Percentiles rank a stretch among this genome's conserved stretches.
Evolutionary conservation across 768 basidiomycete species (phyloP).

Genomic region (Tubosaeta sp.): DNA sequence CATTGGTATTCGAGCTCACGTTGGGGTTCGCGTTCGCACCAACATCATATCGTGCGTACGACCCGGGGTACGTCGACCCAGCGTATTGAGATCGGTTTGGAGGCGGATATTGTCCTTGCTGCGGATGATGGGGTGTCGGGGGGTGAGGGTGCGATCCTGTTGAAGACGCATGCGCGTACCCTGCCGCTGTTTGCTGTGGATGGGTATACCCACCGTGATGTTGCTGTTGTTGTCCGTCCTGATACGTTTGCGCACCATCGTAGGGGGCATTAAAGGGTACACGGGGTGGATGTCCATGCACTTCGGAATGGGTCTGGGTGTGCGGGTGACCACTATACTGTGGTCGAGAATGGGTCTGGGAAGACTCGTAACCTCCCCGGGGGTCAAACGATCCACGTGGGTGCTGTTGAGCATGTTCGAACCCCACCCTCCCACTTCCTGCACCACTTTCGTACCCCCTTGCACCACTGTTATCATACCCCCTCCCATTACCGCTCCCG

Average conservation of each 20-base stretch:
- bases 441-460: slow-evolving; percentile 22
- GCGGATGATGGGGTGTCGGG: slow-evolving; percentile 18
- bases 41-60: slow-evolving; percentile 28
- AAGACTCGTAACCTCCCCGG: slow-evolving; percentile 21
- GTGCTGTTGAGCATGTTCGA: slow-evolving; percentile 27
- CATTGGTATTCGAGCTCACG: slow-evolving; percentile 5
- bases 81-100: slow-evolving; percentile 25
- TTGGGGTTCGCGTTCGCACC: slow-evolving; percentile 21
- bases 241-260: slow-evolving; percentile 27
- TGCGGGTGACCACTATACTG: slow-evolving; percentile 16
- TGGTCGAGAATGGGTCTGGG: slow-evolving; percentile 19
- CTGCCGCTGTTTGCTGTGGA: slow-evolving; percentile 17
- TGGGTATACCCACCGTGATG: slow-evolving; percentile 19
- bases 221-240: slow-evolving; percentile 23
- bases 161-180: slow-evolving; percentile 17
- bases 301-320: slow-evolving; percentile 16
- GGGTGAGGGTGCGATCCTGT: slow-evolving; percentile 20
- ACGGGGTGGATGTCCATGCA: slow-evolving; percentile 17
- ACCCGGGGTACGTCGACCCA: slow-evolving; percentile 20
- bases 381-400: slow-evolving; percentile 26
- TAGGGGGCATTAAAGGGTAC: slow-evolving; percentile 19
- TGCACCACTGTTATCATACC: slow-evolving; percentile 15
- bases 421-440: slow-evolving; percentile 13
- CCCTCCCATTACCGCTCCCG: slow-evolving; percentile 14
- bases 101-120: slow-evolving; percentile 24